A percentile compares a stretch with the other conserved stretches of the same genome.
These are phyloP conservation scores for Rutstroemia sp. DNA, from an alignment of 2,329 filamentous ascomycete species.

Conservation along the genomic window DNA sequence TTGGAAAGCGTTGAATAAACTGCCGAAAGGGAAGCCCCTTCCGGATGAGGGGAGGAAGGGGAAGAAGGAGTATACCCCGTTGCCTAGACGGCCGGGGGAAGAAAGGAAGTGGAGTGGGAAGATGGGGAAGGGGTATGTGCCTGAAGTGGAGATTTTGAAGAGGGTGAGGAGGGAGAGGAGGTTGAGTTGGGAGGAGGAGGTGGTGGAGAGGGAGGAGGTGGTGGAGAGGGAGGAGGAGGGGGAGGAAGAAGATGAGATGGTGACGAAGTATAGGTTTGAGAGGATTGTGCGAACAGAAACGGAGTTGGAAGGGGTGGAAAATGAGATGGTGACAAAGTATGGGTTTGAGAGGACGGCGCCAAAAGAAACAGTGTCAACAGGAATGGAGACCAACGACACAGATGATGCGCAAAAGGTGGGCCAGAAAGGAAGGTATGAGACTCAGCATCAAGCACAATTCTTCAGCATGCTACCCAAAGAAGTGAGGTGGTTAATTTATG, in stretches of 20 bases:
- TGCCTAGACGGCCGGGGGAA: not conserved
- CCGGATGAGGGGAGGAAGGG: not conserved
- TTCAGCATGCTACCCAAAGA: not conserved
- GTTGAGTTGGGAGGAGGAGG: not conserved
- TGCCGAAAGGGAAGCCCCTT: not conserved
- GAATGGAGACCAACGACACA: not conserved
- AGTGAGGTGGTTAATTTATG: conserved; percentile 13
- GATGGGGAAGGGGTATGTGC: not conserved
- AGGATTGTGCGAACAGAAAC: not conserved
- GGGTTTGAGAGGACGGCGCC: not conserved
- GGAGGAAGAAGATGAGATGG: not conserved
- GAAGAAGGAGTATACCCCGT: not conserved
- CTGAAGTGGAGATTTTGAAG: not conserved
- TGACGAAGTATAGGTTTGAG: no score
- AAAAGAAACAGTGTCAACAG: not conserved
- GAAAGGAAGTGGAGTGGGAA: not conserved
- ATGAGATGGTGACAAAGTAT: not conserved
- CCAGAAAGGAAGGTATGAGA: not conserved
- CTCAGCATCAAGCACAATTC: not conserved
- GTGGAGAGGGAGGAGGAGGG: not conserved
- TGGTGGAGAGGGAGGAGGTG: not conserved
- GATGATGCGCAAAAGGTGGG: not conserved
- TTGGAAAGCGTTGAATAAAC: not conserved
- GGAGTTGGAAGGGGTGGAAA: not conserved
- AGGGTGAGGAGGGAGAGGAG: not conserved